Conservation (phyloP, 2,329 filamentous ascomycete species). For the Fragosphaeria purpurea region DNA sequence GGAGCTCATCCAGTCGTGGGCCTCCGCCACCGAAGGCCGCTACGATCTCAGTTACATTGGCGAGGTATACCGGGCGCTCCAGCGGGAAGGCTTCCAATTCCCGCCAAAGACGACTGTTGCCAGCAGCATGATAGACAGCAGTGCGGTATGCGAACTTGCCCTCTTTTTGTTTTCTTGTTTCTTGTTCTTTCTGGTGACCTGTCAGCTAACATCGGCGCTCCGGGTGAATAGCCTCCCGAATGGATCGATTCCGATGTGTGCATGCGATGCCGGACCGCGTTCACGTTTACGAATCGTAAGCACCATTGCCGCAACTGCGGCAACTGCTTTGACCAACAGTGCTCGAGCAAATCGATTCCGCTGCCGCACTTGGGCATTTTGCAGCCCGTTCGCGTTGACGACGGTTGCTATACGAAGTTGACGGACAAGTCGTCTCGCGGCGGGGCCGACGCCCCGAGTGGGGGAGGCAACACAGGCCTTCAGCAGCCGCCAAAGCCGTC, state of each 20-base stretch:
- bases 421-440: constrained; percentile 58
- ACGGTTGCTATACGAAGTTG: constrained; percentile 86
- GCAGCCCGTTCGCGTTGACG: constrained; percentile 85
- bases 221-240: constrained; percentile 63
- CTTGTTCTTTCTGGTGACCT: neutral
- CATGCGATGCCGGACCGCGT: constrained; percentile 91
- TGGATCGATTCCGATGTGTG: constrained; percentile 98
- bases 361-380: constrained; percentile 88
- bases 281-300: constrained; percentile 96
- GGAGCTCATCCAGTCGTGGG: constrained; percentile 89
- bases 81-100: constrained; percentile 79
- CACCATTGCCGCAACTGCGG: constrained; percentile 98
- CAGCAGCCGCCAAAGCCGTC: constrained; percentile 33
- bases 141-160: constrained; percentile 49
- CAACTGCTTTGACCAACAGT: constrained; percentile 93
- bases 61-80: constrained; percentile 74
- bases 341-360: constrained; percentile 79
- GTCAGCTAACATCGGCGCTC: no score
- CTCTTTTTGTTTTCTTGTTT: neutral
- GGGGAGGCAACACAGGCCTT: constrained; percentile 26
- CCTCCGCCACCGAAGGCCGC: constrained; percentile 75
- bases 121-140: constrained; percentile 98
- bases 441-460: constrained; percentile 16
- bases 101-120: constrained; percentile 77
- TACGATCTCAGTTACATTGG: constrained; percentile 76